Evolutionary conservation across 2,329 filamentous ascomycete species (phyloP), one percentile per base, ranked within the genome.

Genomic region (Neofusicoccum parvum): DNA sequence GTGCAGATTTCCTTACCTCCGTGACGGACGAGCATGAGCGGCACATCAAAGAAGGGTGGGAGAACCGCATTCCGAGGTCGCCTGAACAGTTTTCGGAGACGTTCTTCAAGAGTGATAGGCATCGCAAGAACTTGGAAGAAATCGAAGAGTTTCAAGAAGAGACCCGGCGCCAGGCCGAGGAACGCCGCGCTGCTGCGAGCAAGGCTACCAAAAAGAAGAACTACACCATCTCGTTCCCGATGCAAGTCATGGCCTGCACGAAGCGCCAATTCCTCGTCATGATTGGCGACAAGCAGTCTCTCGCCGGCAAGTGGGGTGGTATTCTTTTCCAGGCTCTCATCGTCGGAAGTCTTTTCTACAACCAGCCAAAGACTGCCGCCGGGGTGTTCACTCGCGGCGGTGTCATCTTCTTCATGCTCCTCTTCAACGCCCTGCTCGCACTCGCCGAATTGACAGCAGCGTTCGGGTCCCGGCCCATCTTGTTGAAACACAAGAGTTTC

Each of bases 1-100:
- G 87, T 0, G 87, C 89, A 20, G 90, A 92, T 73, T 92, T 91
- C 79, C 77, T 92, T 56, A 92, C 89, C 1, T 90, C 88, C 23
- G 88, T 92, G 78, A 91, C 89, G 7, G 86, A 86, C 49, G 79
- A 83, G 1, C 80, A 87, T 64, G 88, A 88, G 66, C 81, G 88
- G 37, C 79, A 85, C 37, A 74, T 88, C 17, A 82, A 81, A 46
- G 73, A 82, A 15, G 87, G 86, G 1, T 88, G 82, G 75, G 85
- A 89, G 71, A 73, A 86, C 68, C 81, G 81, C 4, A 82, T 86
- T 34, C 86, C 87, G 0, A 78, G 83, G 15, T 85, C 83, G 1
- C 77, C 83, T 5, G 81, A 82, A 5, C 82, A 88, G 39, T 88
- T 89, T 68, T 84, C 83, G 23, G 77, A 80, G 14, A 78, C 71